Conservation (phyloP, 139 green algal genomes). For the Gonium pectorale region DNA sequence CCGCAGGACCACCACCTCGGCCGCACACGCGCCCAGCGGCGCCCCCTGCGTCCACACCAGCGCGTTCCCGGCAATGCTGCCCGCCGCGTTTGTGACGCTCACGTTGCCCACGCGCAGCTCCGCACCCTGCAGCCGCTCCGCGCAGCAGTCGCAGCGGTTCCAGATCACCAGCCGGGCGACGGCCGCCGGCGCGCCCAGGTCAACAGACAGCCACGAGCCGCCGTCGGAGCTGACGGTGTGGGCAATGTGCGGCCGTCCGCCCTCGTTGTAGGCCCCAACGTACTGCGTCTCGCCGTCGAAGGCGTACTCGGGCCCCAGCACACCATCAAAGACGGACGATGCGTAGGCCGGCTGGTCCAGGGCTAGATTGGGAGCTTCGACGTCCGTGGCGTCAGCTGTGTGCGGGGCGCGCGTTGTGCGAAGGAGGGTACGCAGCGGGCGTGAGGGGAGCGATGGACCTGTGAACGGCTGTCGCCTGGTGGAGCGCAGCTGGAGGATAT, state of each 20-base stretch:
- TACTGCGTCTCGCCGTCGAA: not conserved
- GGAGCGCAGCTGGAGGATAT: too few relatives aligned
- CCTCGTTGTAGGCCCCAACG: too few relatives aligned
- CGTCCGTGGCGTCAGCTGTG: too few relatives aligned
- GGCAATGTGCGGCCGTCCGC: too few relatives aligned
- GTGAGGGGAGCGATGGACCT: too few relatives aligned
- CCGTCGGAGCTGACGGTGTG: not conserved
- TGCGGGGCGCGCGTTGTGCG: too few relatives aligned
- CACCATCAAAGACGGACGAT: not conserved
- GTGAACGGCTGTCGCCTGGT: too few relatives aligned
- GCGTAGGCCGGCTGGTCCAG: not conserved
- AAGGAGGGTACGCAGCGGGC: too few relatives aligned
- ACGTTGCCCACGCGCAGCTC: not conserved
- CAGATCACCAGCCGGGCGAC: not conserved
- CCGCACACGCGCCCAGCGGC: not conserved
- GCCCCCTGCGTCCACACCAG: not conserved
- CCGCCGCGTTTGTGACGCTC: not conserved
- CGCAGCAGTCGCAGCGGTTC: not conserved
- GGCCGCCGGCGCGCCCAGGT: not conserved
- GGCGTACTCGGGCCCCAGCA: not conserved
- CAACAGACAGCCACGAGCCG: not conserved
- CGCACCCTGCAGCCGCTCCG: not conserved
- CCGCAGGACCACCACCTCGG: not conserved
- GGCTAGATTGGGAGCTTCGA: not conserved
- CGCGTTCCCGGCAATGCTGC: not conserved